Evolutionary conservation across 2,329 filamentous ascomycete genomes (phyloP).

Genomic region (Epichloe gansuensis): DNA sequence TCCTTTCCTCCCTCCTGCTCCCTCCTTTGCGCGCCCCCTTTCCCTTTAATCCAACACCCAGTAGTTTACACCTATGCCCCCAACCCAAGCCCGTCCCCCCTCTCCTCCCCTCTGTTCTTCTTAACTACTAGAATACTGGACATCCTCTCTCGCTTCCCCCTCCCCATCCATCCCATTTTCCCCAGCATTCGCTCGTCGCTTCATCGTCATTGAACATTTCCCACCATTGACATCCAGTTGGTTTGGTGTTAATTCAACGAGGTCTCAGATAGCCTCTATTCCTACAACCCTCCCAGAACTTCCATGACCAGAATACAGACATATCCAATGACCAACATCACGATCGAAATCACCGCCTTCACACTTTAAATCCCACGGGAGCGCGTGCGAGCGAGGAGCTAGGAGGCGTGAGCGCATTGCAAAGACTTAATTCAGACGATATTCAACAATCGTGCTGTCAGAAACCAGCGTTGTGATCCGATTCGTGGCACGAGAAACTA

Average conservation of each 20-base stretch:
- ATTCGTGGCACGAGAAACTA: conserved; percentile 10
- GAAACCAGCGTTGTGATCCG: conserved; percentile 16
- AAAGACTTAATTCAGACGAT: conserved; percentile 32
- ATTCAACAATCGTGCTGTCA: conserved; percentile 46
- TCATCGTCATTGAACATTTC: conserved; percentile 8
- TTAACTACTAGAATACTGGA: conserved; percentile 6
- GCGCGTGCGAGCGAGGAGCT: conserved; percentile 47
- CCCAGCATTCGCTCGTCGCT: conserved; percentile 12
- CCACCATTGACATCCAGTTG: conserved; percentile 15
- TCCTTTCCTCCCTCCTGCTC: conserved; percentile 6
- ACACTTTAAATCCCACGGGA: conserved; percentile 63
- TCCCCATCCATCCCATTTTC: conserved; percentile 11
- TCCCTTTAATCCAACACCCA: conserved; percentile 10
- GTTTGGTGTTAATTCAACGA: conserved; percentile 13
- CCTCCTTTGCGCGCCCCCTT: conserved; percentile 11
- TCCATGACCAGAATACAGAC: conserved; percentile 30
- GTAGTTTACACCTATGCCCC: conserved; percentile 3
- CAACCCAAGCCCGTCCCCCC: conserved; percentile 1
- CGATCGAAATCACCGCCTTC: conserved; percentile 41
- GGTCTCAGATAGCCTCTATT: conserved; percentile 19
- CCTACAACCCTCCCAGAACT: conserved; percentile 22
- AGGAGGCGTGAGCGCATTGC: conserved; percentile 23
- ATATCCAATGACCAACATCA: conserved; percentile 41
- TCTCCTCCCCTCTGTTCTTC: conserved; percentile 8
- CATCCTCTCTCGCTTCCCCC: conserved; percentile 13